Evolutionary conservation across 163 green algal genomes (phyloP).

Genomic region (Scenedesmus sp.): DNA sequence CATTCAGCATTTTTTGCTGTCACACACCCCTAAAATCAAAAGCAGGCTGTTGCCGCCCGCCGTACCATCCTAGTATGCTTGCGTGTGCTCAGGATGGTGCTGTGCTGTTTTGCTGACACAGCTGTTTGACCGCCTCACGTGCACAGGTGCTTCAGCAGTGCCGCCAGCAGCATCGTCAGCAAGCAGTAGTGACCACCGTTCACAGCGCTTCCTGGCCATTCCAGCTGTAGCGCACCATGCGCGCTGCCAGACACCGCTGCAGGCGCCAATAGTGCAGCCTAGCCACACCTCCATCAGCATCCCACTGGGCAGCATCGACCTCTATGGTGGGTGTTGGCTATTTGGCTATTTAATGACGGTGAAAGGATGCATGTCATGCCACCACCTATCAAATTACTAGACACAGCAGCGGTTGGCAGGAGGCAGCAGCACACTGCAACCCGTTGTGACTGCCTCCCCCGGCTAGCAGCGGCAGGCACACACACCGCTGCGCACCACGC

Average conservation of each 20-base stretch:
- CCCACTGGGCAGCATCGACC: conserved; percentile 21
- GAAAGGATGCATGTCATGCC: too few relatives aligned
- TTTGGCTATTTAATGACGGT: too few relatives aligned
- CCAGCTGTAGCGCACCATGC: conserved; percentile 22
- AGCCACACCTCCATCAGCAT: conserved; percentile 38
- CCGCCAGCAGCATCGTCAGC: neutral
- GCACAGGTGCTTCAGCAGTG: neutral
- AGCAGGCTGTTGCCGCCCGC: neutral
- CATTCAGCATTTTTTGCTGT: neutral
- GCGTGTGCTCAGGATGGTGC: too few relatives aligned
- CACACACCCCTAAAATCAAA: neutral
- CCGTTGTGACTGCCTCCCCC: too few relatives aligned
- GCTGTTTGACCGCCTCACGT: neutral
- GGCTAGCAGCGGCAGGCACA: too few relatives aligned
- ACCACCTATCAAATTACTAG: too few relatives aligned
- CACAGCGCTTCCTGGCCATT: neutral
- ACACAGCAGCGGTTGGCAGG: too few relatives aligned
- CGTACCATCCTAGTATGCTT: neutral
- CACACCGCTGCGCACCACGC: too few relatives aligned
- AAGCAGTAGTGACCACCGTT: neutral
- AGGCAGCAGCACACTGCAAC: too few relatives aligned
- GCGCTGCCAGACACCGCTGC: conserved; percentile 20
- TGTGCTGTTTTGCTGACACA: neutral
- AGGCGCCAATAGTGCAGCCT: neutral
- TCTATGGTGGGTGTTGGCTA: conserved; percentile 23